These are phyloP conservation scores for Psilocybe cyanescens DNA, from an alignment of 768 basidiomycete genomes.

Conservation along the genomic window DNA sequence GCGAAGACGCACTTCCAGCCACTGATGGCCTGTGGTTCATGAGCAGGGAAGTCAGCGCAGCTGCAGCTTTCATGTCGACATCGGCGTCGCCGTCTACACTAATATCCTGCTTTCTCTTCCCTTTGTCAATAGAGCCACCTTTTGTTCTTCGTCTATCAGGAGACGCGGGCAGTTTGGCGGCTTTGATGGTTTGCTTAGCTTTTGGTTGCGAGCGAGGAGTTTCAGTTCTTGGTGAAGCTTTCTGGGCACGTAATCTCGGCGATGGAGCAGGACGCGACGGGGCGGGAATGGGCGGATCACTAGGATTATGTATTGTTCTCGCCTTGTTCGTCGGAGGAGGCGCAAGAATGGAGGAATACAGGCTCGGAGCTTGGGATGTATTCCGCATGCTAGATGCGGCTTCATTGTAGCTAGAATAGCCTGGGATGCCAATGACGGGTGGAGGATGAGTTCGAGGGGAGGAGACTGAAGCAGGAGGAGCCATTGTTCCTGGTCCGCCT, in stretches of 20 bases:
- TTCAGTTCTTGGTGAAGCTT: slow-evolving; percentile 45
- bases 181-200: slow-evolving; percentile 37
- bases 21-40: slow-evolving; percentile 67
- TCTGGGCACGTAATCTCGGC: slow-evolving; percentile 43
- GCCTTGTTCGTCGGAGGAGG: slow-evolving; percentile 78
- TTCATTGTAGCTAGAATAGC: slow-evolving; percentile 35
- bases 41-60: slow-evolving; percentile 74
- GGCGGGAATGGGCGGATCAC: slow-evolving; percentile 67
- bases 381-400: slow-evolving; percentile 35
- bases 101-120: slow-evolving; percentile 48
- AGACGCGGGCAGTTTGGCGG: slow-evolving; percentile 33
- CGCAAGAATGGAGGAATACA: slow-evolving; percentile 77
- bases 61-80: slow-evolving; percentile 83
- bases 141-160: slow-evolving; percentile 49
- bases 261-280: slow-evolving; percentile 50
- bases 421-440: slow-evolving; percentile 33
- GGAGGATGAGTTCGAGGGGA: slow-evolving; percentile 50
- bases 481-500: slow-evolving; percentile 48
- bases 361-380: slow-evolving; percentile 52
- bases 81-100: slow-evolving; percentile 54
- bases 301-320: slow-evolving; percentile 77
- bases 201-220: slow-evolving; percentile 52
- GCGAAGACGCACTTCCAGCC: slow-evolving; percentile 62
- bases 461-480: slow-evolving; percentile 44
- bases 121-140: slow-evolving; percentile 43